phyloP scores from a whole-genome alignment of 2,329 filamentous ascomycete species.

The Coniochaeta prunicola region DNA sequence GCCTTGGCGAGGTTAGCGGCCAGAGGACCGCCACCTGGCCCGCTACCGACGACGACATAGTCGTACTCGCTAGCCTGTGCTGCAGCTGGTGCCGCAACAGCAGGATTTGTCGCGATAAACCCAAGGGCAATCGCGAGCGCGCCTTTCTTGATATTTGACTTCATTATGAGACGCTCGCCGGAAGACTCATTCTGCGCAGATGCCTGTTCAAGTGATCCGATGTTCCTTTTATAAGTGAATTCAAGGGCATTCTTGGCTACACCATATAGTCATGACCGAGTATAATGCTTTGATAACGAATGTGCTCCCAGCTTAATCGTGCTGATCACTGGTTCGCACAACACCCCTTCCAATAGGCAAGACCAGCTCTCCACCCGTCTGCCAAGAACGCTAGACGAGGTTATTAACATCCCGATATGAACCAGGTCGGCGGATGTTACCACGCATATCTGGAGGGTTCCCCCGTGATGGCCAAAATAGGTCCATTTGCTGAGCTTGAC shows the following conservation, averaged over 20 bases:
- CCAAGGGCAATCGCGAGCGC: not conserved
- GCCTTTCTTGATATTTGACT: not conserved
- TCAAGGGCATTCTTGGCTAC: too few relatives aligned
- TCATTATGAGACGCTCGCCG: not conserved
- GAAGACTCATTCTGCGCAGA: too few relatives aligned
- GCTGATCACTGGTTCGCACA: not conserved
- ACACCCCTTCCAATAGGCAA: not conserved
- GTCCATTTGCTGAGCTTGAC: not conserved
- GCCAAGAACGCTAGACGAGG: not conserved
- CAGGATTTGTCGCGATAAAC: not conserved
- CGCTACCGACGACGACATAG: conserved; percentile 47
- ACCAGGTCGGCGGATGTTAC: not conserved
- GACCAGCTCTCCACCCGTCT: not conserved
- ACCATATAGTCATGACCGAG: not conserved
- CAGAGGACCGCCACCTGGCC: conserved; percentile 42
- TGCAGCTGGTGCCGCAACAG: not conserved
- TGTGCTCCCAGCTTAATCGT: not conserved
- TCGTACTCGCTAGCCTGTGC: conserved; percentile 30
- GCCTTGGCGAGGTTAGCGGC: conserved; percentile 43
- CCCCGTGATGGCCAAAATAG: not conserved
- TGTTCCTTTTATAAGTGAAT: too few relatives aligned
- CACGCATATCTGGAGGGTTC: not conserved
- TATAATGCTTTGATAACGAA: not conserved
- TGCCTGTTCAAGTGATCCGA: too few relatives aligned
- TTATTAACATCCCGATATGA: not conserved